Conservation (phyloP, 305 asterid genomes). For the Solanum hybrid region DNA sequence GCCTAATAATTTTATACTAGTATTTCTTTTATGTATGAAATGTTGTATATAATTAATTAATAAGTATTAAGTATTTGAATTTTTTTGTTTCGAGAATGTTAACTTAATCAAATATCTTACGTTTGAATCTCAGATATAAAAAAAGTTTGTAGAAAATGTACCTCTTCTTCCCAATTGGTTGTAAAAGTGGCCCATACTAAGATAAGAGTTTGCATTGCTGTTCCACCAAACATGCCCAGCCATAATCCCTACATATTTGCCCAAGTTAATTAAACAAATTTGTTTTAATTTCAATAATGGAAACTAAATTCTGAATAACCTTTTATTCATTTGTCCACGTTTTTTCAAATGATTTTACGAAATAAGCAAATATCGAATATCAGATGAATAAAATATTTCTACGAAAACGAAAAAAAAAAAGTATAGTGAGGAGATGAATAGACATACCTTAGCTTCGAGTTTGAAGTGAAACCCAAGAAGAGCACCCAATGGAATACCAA, state of each 20-base stretch:
- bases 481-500: constrained; percentile 25
- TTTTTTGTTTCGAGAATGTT: neutral
- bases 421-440: neutral
- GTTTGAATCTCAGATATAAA: neutral
- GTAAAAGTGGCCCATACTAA: constrained; percentile 16
- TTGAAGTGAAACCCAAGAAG: constrained; percentile 21
- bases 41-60: neutral
- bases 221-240: constrained; percentile 25
- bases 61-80: neutral
- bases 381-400: neutral
- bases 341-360: neutral
- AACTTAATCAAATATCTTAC: neutral
- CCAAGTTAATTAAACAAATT: neutral
- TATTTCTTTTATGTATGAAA: neutral
- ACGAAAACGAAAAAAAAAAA: neutral
- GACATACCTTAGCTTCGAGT: constrained; percentile 12
- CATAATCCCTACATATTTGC: constrained; percentile 17
- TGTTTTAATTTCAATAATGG: neutral
- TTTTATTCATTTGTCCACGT: neutral
- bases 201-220: constrained; percentile 17
- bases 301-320: neutral
- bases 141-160: neutral
- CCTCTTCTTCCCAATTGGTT: constrained; percentile 23
- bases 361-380: neutral
- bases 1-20: too few relatives aligned